Percentiles rank a stretch among this genome's conserved stretches.
Conservation (phyloP, 2,329 filamentous ascomycete species). For the Aspergillus sp. region DNA sequence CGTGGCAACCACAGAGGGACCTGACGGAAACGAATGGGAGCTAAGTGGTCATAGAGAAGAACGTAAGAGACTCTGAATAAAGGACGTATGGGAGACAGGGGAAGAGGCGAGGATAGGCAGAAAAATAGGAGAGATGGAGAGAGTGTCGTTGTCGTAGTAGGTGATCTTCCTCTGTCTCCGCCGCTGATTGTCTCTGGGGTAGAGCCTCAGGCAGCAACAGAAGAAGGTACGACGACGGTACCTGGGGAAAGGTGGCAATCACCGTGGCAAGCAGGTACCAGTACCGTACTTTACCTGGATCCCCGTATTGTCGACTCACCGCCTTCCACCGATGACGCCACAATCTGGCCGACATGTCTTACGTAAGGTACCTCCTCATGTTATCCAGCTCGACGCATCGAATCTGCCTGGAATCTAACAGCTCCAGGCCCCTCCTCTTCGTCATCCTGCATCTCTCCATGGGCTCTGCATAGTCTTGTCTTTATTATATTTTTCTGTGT, state of each 20-base stretch:
- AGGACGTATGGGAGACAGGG: too few relatives aligned
- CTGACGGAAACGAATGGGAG: neutral
- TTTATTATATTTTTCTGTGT: neutral
- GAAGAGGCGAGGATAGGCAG: too few relatives aligned
- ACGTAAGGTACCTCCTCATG: neutral
- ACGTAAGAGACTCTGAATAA: neutral
- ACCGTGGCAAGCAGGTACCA: neutral
- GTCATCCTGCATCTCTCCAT: neutral
- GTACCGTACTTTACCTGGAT: neutral
- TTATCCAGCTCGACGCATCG: neutral
- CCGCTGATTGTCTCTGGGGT: neutral
- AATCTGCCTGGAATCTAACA: neutral
- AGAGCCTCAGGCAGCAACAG: neutral
- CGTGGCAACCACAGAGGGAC: neutral
- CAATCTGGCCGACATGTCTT: neutral
- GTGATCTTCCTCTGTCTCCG: too few relatives aligned
- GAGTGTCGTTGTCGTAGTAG: neutral
- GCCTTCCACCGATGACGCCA: neutral
- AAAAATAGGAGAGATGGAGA: neutral
- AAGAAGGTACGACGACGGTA: neutral
- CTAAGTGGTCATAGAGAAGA: neutral
- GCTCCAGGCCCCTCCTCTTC: neutral
- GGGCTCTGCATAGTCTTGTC: neutral
- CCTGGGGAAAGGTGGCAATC: neutral
- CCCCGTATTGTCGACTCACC: neutral